Evolutionary conservation across 192 early-diverging fungal genomes (phyloP).

Genomic region (Entophlyctis luteolus): DNA sequence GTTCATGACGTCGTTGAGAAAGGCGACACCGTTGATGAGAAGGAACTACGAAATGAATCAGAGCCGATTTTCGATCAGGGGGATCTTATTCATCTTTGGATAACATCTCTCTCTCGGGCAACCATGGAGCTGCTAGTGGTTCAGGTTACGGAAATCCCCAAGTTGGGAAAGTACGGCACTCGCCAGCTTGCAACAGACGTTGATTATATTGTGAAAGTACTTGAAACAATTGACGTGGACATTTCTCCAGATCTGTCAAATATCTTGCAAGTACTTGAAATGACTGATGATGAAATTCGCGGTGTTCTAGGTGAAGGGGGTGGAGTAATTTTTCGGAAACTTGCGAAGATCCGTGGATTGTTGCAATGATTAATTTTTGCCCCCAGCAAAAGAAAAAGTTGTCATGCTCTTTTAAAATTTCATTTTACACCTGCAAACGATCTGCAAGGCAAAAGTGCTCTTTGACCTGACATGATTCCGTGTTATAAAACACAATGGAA

Average conservation of each 20-base stretch:
- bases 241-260: neutral
- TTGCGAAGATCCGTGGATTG: neutral
- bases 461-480: too few species aligned
- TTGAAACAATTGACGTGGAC: conserved; percentile 51
- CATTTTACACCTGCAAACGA: too few species aligned
- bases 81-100: conserved; percentile 65
- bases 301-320: neutral
- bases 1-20: conserved; percentile 9
- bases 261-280: neutral
- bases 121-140: conserved; percentile 48
- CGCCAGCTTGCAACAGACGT: conserved; percentile 65
- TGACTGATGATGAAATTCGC: neutral
- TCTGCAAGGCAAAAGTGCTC: too few species aligned
- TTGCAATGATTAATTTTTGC: too few species aligned
- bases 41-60: too few species aligned
- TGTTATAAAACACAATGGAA: too few species aligned
- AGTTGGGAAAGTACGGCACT: conserved; percentile 44
- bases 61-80: conserved; percentile 27
- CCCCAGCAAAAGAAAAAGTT: too few species aligned
- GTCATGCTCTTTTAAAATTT: too few species aligned
- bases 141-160: conserved; percentile 34
- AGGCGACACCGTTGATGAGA: conserved; percentile 6
- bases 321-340: neutral
- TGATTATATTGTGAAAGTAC: conserved; percentile 58
- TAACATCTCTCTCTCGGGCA: conserved; percentile 59